These are phyloP conservation scores for Hemisphaericaspora lyxosophila DNA, from an alignment of 1,139 yeast genomes.

Conservation along the genomic window DNA sequence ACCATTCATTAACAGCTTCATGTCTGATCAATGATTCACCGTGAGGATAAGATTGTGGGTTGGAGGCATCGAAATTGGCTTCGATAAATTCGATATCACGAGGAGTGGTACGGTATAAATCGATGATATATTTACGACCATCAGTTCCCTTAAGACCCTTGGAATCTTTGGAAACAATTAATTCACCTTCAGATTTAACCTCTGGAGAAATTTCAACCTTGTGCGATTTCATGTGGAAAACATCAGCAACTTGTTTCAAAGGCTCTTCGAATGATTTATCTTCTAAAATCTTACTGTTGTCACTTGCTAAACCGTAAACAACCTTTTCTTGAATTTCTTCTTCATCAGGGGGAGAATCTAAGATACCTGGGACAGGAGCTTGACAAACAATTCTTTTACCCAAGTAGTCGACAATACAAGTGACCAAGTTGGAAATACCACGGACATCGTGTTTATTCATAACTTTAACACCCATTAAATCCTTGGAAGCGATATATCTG, in stretches of 20 bases:
- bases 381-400: conserved; percentile 90
- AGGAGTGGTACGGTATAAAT: conserved; percentile 81
- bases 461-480: conserved; percentile 67
- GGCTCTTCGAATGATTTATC: conserved; percentile 53
- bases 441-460: conserved; percentile 65
- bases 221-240: conserved; percentile 77
- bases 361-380: conserved; percentile 97
- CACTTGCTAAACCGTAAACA: conserved; percentile 74
- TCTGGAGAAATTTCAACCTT: conserved; percentile 41
- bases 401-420: conserved; percentile 83
- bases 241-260: conserved; percentile 64
- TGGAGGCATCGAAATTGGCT: conserved; percentile 41
- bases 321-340: conserved; percentile 48
- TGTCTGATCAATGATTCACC: conserved; percentile 74
- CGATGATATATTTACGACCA: conserved; percentile 80
- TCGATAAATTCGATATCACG: conserved; percentile 77
- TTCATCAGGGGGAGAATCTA: conserved; percentile 44
- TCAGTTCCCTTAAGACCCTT: conserved; percentile 89
- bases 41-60: conserved; percentile 70
- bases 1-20: conserved; percentile 91
- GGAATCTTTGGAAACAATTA: conserved; percentile 72
- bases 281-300: conserved; percentile 48
- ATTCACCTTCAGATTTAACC: conserved; percentile 38
- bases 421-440: conserved; percentile 69
- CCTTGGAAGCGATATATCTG: conserved; percentile 76